phyloP scores from a whole-genome alignment of 805 yeast species.

The Myxozyma melibiosi region DNA sequence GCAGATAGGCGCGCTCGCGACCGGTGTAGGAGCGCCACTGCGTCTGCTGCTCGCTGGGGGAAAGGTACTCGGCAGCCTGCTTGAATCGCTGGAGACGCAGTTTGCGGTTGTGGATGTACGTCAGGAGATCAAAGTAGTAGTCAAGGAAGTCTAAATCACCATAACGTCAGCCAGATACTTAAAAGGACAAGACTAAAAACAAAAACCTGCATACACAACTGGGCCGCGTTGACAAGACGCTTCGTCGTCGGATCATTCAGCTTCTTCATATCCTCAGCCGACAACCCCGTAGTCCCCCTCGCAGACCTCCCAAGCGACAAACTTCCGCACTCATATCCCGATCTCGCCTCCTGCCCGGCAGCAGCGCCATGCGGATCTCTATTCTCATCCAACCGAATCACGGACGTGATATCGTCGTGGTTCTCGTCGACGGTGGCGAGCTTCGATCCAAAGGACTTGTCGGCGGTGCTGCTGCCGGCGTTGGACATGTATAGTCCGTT shows the following conservation, averaged over 20 bases:
- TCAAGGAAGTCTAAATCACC: constrained; percentile 74
- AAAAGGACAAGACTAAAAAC: background rate
- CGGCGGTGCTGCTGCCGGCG: background rate
- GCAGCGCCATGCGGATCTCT: background rate
- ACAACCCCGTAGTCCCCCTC: background rate
- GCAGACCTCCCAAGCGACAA: background rate
- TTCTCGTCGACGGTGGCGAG: constrained; percentile 26
- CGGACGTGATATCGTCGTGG: constrained; percentile 26
- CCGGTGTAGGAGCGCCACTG: constrained; percentile 81
- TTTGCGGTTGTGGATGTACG: constrained; percentile 83
- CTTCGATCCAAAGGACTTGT: constrained; percentile 2
- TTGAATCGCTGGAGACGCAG: constrained; percentile 77
- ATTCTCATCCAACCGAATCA: constrained; percentile 16
- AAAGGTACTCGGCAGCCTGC: constrained; percentile 45
- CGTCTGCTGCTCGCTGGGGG: constrained; percentile 48
- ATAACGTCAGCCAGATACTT: too few relatives aligned
- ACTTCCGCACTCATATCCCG: background rate
- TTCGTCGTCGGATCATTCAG: constrained; percentile 76
- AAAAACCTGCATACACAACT: constrained; percentile 40
- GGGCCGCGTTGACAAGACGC: constrained; percentile 86
- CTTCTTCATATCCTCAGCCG: constrained; percentile 42
- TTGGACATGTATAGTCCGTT: constrained; percentile 9
- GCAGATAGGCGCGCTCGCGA: constrained; percentile 77
- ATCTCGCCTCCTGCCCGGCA: background rate
- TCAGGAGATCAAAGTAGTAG: constrained; percentile 94